These are phyloP conservation scores for Tolypocladium amazonense DNA, from an alignment of 2,329 filamentous ascomycete species.

Conservation along the genomic window DNA sequence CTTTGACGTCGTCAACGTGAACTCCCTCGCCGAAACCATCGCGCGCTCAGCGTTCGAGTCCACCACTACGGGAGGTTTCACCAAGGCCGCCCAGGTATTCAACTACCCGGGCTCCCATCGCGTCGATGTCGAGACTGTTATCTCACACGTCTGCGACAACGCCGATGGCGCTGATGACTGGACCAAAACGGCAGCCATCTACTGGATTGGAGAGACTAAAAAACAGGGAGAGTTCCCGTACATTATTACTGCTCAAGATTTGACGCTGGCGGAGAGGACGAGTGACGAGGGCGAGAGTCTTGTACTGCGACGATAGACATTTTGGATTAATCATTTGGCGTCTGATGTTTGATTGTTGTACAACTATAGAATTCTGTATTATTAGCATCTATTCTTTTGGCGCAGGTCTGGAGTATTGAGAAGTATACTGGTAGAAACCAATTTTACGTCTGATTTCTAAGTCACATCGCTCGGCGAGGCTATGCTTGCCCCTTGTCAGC, in stretches of 20 bases:
- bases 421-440: neutral
- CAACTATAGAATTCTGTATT: neutral
- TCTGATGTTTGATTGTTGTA: neutral
- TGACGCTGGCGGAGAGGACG: neutral
- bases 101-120: neutral
- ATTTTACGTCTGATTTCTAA: neutral
- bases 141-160: neutral
- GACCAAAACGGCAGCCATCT: neutral
- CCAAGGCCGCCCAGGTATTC: neutral
- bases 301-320: neutral
- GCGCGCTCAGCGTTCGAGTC: neutral
- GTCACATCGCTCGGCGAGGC: no score
- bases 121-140: neutral
- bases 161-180: neutral
- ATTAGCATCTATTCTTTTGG: neutral
- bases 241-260: neutral
- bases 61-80: neutral
- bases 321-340: neutral
- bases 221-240: neutral
- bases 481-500: no score
- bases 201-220: neutral
- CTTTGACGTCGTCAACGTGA: neutral
- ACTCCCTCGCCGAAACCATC: neutral
- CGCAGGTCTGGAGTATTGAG: neutral
- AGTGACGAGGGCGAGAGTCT: neutral